Evolutionary conservation across 495 filamentous ascomycete species (phyloP), one percentile per base, ranked within the genome.

Genomic region (Peziza echinospora): DNA sequence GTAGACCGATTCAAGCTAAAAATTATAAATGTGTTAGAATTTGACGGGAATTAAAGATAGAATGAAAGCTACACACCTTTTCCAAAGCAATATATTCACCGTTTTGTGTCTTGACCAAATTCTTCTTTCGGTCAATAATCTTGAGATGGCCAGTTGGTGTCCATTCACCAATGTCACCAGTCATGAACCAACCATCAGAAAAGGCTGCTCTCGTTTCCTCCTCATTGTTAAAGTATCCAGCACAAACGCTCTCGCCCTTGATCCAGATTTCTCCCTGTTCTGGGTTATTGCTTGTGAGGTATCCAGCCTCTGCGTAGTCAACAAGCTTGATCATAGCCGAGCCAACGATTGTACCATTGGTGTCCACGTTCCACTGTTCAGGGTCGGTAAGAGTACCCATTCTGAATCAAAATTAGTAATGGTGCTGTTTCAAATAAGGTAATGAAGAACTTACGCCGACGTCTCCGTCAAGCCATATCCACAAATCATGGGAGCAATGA

Each of bases 21-120:
- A 4, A 46, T 39, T 16, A 23, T 25, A 0, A 4, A 10, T 19
- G 8, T 47, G 26, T 19, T 42, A 37, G 17, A 41, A 41, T 30
- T 8, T 28, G 44, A 24, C 42, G 13, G 6, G 11, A n/a, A 16
- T 11, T 22, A 44, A 48, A n/a, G 11, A 24, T 13, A 19, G 44
- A 28, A 3, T n/a, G 24, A 5, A 8, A 25, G 2, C 5, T 1
- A 39, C 45, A 45, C 44, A 69, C 65, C 64, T 97, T 97, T 76
- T 97, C 89, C 17, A 97, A 72, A 25, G 89, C 89, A 60, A 97
- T 93, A 64, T 97, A 97, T 67, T 97, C 89, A 57, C 89, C 89
- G 59, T 86, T 84, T 47, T 81, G 69, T 2, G 85, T 97, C 77
- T 94, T 94, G 62, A 93, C 80, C 51, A 94, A 64, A 62, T 94